Conservation (phyloP, 345 rosid genomes). For the Rhodamnia rubescens region DNA sequence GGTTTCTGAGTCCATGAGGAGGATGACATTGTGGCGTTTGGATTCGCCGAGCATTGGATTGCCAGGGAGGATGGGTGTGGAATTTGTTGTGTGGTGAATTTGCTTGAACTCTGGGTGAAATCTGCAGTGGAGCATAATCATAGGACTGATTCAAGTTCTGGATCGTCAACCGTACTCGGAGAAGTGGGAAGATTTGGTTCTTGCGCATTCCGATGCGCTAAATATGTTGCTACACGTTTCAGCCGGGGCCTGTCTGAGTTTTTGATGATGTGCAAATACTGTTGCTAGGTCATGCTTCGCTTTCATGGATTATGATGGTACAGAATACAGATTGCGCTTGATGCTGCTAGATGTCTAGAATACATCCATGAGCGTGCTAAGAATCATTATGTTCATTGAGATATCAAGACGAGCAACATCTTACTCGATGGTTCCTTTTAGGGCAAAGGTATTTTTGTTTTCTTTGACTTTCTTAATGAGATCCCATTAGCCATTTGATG, state of each 20-base stretch:
- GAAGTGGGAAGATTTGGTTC: neutral
- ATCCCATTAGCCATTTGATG: neutral
- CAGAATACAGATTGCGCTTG: slow-evolving; percentile 89
- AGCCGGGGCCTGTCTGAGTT: neutral
- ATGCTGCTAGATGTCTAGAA: slow-evolving; percentile 82
- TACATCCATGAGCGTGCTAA: slow-evolving; percentile 95
- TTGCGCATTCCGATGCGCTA: neutral
- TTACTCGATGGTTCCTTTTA: slow-evolving; percentile 70
- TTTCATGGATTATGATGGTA: slow-evolving; percentile 86
- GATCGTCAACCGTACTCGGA: neutral
- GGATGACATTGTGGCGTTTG: neutral
- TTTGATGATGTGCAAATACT: neutral
- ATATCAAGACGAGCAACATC: slow-evolving; percentile 89
- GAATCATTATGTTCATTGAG: slow-evolving; percentile 89
- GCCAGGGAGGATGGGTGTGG: neutral
- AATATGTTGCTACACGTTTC: neutral
- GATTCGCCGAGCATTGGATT: neutral
- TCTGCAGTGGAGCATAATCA: neutral
- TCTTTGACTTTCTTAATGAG: neutral
- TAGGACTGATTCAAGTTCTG: neutral
- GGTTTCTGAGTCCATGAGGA: neutral
- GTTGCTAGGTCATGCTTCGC: slow-evolving; percentile 62
- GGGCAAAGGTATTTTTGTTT: slow-evolving; percentile 60
- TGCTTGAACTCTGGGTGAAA: neutral
- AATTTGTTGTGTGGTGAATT: neutral